Evolutionary conservation across 108 stramenopile species (phyloP).

Genomic region (Aureococcus anophagefferens): DNA sequence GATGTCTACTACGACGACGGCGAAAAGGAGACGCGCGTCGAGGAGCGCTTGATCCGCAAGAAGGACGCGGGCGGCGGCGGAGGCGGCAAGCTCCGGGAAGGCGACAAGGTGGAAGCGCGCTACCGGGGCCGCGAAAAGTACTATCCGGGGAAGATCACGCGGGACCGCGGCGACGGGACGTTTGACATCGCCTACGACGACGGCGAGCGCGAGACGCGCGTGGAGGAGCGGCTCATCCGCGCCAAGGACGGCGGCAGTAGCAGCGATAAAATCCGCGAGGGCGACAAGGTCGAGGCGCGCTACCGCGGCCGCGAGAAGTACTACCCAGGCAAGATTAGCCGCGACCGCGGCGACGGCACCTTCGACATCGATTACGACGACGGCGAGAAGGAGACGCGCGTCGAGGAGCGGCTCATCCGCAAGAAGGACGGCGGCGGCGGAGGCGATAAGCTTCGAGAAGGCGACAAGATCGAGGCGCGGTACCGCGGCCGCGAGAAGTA

Average conservation of each 20-base stretch:
- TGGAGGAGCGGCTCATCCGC: conserved; percentile 25
- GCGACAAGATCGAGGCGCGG: conserved; percentile 43
- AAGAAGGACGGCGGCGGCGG: neutral
- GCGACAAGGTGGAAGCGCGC: conserved; percentile 6
- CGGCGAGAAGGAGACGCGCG: conserved; percentile 6
- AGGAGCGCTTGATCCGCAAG: conserved; percentile 1
- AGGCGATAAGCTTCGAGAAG: neutral
- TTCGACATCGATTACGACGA: conserved; percentile 12
- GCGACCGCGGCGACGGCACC: conserved; percentile 14
- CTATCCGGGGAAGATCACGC: conserved; percentile 20
- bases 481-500: conserved; percentile 30
- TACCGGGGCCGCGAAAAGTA: conserved; percentile 14
- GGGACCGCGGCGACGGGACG: conserved; percentile 32
- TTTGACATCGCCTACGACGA: conserved; percentile 27
- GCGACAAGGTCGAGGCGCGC: conserved; percentile 32
- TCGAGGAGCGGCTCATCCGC: conserved; percentile 12
- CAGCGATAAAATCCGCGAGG: neutral
- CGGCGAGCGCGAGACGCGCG: conserved; percentile 21
- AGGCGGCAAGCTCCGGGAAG: neutral
- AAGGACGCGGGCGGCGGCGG: neutral
- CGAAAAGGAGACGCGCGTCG: conserved; percentile 14
- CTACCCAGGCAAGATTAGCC: conserved; percentile 20
- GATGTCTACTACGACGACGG: conserved; percentile 38
- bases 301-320: conserved; percentile 16
- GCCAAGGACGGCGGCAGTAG: neutral